Conservation (phyloP, 2,329 filamentous ascomycete genomes). For the Monilinia fructicola region DNA sequence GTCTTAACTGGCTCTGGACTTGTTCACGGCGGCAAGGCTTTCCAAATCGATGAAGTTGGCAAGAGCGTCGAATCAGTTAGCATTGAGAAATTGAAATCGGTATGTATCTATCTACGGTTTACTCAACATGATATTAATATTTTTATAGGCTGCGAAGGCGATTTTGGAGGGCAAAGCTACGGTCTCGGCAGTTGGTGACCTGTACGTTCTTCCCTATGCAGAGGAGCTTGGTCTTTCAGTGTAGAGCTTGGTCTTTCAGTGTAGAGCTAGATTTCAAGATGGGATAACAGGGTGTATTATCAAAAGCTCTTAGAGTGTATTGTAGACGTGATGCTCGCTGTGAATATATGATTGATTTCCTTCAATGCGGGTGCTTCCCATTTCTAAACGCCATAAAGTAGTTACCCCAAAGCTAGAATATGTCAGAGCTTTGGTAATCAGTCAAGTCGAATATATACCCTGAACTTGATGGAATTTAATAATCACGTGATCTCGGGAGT, state of each 20-base stretch:
- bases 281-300: slow-evolving; percentile 40
- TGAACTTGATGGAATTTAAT: not conserved
- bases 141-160: slow-evolving; percentile 74
- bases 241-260: slow-evolving; percentile 83
- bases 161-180: slow-evolving; percentile 86
- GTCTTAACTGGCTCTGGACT: slow-evolving; percentile 83
- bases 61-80: slow-evolving; percentile 80
- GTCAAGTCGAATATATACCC: too few relatives aligned
- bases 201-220: slow-evolving; percentile 86
- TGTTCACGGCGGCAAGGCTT: slow-evolving; percentile 76
- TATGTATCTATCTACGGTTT: slow-evolving; percentile 50
- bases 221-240: slow-evolving; percentile 92
- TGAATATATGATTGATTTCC: slow-evolving; percentile 36
- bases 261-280: slow-evolving; percentile 54
- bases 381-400: slow-evolving; percentile 1
- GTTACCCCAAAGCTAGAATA: not conserved
- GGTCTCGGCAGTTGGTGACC: slow-evolving; percentile 85
- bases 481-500: slow-evolving; percentile 20
- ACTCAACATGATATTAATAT: slow-evolving; percentile 38
- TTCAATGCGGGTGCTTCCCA: not conserved
- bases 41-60: slow-evolving; percentile 77
- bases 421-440: not conserved
- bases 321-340: slow-evolving; percentile 35
- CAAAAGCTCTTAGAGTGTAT: slow-evolving; percentile 41
- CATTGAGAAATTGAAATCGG: slow-evolving; percentile 79